Evolutionary conservation across 140 eudicot genomes (phyloP).

Genomic region (Ambrosia hybrid): DNA sequence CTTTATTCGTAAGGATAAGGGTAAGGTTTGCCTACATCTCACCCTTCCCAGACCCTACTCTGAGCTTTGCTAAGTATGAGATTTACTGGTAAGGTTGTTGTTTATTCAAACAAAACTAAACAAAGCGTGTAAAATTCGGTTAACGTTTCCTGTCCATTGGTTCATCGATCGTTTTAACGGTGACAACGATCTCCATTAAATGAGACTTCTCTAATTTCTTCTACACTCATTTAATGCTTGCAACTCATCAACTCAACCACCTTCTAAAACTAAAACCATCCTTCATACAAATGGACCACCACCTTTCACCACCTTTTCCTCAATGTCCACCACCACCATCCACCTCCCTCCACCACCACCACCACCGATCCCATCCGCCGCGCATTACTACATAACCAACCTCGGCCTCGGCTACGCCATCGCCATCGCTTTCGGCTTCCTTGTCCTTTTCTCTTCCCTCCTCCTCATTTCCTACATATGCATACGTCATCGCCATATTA

Average conservation of each 20-base stretch:
- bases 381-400: slow-evolving; percentile 31
- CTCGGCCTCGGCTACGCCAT: slow-evolving; percentile 69
- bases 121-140: not conserved
- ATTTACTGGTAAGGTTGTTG: no score
- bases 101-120: no score
- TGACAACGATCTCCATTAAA: slow-evolving; percentile 34
- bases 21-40: no score
- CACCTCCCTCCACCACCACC: slow-evolving; percentile 17
- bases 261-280: slow-evolving; percentile 25
- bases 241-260: slow-evolving; percentile 62
- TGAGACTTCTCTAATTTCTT: slow-evolving; percentile 29
- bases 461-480: slow-evolving; percentile 66
- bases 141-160: not conserved
- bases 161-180: slow-evolving; percentile 8
- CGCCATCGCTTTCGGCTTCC: slow-evolving; percentile 75
- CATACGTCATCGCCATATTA: slow-evolving; percentile 49
- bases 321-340: slow-evolving; percentile 34
- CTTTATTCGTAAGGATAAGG: no score
- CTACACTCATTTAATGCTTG: slow-evolving; percentile 49
- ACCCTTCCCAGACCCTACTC: no score
- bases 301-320: slow-evolving; percentile 17
- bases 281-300: slow-evolving; percentile 35
- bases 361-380: slow-evolving; percentile 21
- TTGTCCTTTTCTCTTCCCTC: slow-evolving; percentile 66
- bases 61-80: no score